These are phyloP conservation scores for Hortiboletus rubellus DNA, from an alignment of 1,284 basidiomycete genomes.

Conservation along the genomic window DNA sequence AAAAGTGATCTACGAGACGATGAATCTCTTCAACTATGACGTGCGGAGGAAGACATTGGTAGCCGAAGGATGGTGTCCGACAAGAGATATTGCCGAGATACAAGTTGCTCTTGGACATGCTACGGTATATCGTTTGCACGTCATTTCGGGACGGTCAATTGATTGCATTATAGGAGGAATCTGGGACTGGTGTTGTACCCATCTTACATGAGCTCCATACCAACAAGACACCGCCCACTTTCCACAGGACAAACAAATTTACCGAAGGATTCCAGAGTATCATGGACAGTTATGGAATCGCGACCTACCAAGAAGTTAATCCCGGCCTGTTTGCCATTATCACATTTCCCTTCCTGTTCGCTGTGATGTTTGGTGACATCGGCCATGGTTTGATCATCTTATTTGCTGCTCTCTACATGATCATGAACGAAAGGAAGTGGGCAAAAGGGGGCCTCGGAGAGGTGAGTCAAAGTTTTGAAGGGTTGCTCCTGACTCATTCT, in stretches of 20 bases:
- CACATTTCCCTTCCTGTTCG: slow-evolving; percentile 98
- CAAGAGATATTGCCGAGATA: slow-evolving; percentile 84
- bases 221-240: slow-evolving; percentile 93
- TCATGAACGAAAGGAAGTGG: slow-evolving; percentile 80
- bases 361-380: slow-evolving; percentile 99
- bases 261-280: slow-evolving; percentile 98
- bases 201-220: slow-evolving; percentile 92
- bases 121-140: slow-evolving; percentile 55
- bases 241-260: slow-evolving; percentile 94
- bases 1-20: slow-evolving; percentile 92
- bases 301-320: slow-evolving; percentile 96
- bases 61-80: slow-evolving; percentile 98
- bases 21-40: slow-evolving; percentile 96
- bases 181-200: slow-evolving; percentile 89
- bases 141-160: slow-evolving; percentile 1
- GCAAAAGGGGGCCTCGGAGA: slow-evolving; percentile 79
- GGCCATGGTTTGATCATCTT: slow-evolving; percentile 92
- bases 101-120: slow-evolving; percentile 90
- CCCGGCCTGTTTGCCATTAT: slow-evolving; percentile 93
- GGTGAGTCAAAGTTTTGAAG: slow-evolving; percentile 41
- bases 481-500: slow-evolving; percentile 13
- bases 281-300: slow-evolving; percentile 97
- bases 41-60: slow-evolving; percentile 91
- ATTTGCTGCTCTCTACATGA: slow-evolving; percentile 80
- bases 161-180: slow-evolving; percentile 67